Percentiles rank a stretch among this genome's conserved stretches.
Conservation (phyloP, 257 asterid genomes). For the Primulina huaijiensis region DNA sequence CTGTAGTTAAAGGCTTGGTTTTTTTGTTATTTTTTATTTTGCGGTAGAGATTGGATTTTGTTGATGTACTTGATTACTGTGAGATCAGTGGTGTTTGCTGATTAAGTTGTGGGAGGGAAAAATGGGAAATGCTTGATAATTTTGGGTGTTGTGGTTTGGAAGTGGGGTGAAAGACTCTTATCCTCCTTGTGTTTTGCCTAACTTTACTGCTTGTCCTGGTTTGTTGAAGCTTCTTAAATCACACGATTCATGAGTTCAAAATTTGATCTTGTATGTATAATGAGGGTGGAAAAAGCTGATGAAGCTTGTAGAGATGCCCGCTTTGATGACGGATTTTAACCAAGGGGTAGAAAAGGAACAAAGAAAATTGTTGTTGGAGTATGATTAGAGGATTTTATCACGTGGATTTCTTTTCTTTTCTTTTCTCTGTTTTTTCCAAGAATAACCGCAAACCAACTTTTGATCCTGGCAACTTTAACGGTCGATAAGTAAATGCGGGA, state of each 20-base stretch:
- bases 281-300: slow-evolving; percentile 17
- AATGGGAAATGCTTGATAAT: slow-evolving; percentile 18
- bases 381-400: slow-evolving; percentile 20
- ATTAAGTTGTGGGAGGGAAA: slow-evolving; percentile 2
- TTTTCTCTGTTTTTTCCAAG: not conserved
- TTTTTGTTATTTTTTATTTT: too few species aligned
- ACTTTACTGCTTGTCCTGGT: slow-evolving; percentile 20
- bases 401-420: slow-evolving; percentile 15
- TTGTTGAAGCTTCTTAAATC: slow-evolving; percentile 29
- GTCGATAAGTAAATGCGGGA: slow-evolving; percentile 10
- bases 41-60: slow-evolving; percentile 26
- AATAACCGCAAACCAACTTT: not conserved
- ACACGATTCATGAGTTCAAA: slow-evolving; percentile 9
- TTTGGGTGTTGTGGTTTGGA: slow-evolving; percentile 22
- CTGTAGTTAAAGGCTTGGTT: slow-evolving; percentile 41
- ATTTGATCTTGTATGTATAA: slow-evolving; percentile 20
- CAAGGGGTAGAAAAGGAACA: slow-evolving; percentile 5
- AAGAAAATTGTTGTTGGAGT: slow-evolving; percentile 7
- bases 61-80: slow-evolving; percentile 26
- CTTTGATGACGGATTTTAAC: slow-evolving; percentile 17
- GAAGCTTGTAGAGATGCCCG: slow-evolving; percentile 17
- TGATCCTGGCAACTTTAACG: not conserved
- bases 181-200: slow-evolving; percentile 19
- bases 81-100: slow-evolving; percentile 27
- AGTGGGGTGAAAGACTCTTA: slow-evolving; percentile 25